Evolutionary conservation across 208 protist genomes (phyloP).

Genomic region (Leishmania major): DNA sequence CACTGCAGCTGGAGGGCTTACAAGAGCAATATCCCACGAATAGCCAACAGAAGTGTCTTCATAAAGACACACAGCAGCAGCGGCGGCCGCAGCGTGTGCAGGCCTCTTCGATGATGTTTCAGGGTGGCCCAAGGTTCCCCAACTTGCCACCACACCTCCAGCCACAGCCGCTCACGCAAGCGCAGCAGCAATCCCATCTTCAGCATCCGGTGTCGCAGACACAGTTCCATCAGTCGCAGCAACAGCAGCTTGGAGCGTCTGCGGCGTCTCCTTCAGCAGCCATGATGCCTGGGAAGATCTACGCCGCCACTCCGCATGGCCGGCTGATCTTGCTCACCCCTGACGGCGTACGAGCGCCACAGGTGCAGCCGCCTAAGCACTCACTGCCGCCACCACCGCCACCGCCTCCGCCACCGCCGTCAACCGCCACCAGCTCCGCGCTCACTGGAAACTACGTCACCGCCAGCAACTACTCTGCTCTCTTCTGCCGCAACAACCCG

Average conservation of each 20-base stretch:
- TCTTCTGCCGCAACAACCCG: slow-evolving; percentile 22
- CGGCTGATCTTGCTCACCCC: slow-evolving; percentile 6
- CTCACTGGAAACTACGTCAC: slow-evolving; percentile 10
- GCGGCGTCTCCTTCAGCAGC: not conserved
- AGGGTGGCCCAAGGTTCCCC: slow-evolving; percentile 1
- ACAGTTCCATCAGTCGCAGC: not conserved
- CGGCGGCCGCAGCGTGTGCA: not conserved
- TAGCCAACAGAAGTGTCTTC: not conserved
- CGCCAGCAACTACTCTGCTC: slow-evolving; percentile 11
- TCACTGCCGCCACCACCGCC: slow-evolving; percentile 5
- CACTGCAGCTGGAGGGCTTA: not conserved
- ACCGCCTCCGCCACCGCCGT: slow-evolving; percentile 6
- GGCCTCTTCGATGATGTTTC: not conserved
- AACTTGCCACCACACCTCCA: slow-evolving; percentile 13
- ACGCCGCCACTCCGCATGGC: slow-evolving; percentile 7
- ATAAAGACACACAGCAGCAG: not conserved
- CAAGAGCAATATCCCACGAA: not conserved
- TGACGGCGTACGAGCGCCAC: not conserved
- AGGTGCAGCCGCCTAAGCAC: not conserved
- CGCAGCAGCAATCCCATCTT: not conserved
- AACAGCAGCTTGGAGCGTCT: not conserved
- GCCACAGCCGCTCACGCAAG: not conserved
- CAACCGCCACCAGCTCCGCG: not conserved
- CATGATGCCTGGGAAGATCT: slow-evolving; percentile 4
- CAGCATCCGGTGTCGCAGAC: not conserved